phyloP scores from a whole-genome alignment of 129 eudicot species.

The Erigeron canadensis region DNA sequence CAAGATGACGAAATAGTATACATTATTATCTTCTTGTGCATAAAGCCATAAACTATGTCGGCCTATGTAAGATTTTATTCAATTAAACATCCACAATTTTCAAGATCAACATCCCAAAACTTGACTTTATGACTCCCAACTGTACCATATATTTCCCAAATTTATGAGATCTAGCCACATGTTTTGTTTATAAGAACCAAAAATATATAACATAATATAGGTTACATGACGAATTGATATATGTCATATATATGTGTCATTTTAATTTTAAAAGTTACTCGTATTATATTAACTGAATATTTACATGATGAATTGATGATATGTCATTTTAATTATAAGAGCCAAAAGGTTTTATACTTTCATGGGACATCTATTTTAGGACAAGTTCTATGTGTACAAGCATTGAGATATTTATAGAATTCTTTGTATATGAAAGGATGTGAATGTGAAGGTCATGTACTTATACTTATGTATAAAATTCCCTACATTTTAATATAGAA shows the following conservation, averaged over 20 bases:
- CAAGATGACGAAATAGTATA: slow-evolving; percentile 4
- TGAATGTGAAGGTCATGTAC: too few relatives aligned
- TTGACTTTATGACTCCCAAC: slow-evolving; percentile 19
- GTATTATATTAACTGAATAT: too few relatives aligned
- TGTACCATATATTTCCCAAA: background rate
- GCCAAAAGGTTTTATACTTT: background rate
- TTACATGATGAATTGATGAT: too few relatives aligned
- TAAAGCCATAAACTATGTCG: background rate
- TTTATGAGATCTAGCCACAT: background rate
- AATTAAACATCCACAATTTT: background rate
- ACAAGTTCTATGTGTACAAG: background rate
- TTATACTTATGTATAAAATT: too few relatives aligned
- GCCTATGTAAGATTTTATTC: background rate
- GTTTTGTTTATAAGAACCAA: background rate
- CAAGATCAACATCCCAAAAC: slow-evolving; percentile 15
- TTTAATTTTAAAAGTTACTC: too few relatives aligned
- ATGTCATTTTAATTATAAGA: too few relatives aligned
- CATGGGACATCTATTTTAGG: background rate
- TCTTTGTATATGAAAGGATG: too few relatives aligned
- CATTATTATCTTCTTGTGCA: slow-evolving; percentile 19
- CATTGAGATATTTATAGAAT: background rate
- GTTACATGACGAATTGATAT: too few relatives aligned
- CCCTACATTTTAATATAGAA: too few relatives aligned
- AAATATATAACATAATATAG: background rate
- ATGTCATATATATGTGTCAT: too few relatives aligned